Conservation (phyloP, 257 asterid genomes). For the Solanum ahanhuiri region DNA sequence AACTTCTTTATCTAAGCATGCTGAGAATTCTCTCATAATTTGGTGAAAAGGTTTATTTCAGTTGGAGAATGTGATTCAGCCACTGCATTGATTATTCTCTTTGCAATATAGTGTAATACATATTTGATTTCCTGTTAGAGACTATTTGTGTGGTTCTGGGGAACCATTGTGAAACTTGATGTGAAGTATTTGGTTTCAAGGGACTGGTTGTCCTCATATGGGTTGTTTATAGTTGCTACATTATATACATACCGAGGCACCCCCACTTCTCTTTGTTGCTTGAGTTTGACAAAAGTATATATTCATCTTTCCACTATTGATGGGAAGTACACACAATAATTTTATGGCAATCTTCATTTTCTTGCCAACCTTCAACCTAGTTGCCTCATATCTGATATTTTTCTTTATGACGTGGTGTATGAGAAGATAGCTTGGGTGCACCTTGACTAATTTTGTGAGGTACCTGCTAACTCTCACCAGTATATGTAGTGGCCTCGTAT, state of each 20-base stretch:
- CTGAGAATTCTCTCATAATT: neutral
- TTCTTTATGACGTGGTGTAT: neutral
- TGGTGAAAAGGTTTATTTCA: neutral
- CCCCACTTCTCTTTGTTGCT: neutral
- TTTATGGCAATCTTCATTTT: neutral
- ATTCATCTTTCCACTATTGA: neutral
- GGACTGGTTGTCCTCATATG: neutral
- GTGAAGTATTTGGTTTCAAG: neutral
- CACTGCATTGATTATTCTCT: neutral
- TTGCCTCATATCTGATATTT: neutral
- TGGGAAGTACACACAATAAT: neutral
- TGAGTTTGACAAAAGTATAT: neutral
- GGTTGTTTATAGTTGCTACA: neutral
- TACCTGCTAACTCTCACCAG: neutral
- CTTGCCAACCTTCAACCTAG: neutral
- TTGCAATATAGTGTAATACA: neutral
- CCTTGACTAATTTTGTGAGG: neutral
- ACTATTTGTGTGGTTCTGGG: neutral
- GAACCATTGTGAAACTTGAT: neutral
- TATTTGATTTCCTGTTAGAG: neutral
- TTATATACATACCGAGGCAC: neutral
- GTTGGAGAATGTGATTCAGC: neutral
- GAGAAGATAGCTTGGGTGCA: neutral
- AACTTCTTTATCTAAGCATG: neutral
- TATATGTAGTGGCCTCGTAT: neutral